phyloP scores from a whole-genome alignment of 2,329 filamentous ascomycete genomes.

The Trichoderma sp. region DNA sequence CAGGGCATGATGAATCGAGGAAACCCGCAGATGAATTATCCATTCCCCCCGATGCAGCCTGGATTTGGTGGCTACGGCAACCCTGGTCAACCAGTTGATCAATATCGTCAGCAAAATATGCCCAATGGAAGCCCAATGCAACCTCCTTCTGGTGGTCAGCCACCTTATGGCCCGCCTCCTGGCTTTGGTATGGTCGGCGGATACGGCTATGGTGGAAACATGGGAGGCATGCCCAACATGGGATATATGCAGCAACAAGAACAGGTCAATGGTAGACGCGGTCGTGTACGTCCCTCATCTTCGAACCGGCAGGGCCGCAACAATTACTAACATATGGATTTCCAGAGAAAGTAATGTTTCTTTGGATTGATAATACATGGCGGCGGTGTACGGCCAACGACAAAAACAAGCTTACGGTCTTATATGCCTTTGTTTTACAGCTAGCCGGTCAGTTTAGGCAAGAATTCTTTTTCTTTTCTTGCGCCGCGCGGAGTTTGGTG shows the following conservation, averaged over 20 bases:
- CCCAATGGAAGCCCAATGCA: constrained; percentile 53
- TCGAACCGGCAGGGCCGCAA: constrained; percentile 21
- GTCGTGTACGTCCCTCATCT: constrained; percentile 49
- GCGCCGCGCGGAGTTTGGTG: constrained; percentile 19
- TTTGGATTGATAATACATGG: constrained; percentile 9
- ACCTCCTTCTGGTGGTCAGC: constrained; percentile 41
- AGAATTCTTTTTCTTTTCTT: constrained; percentile 2
- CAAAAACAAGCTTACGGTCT: not conserved
- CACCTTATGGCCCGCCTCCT: constrained; percentile 46
- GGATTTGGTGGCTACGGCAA: constrained; percentile 54
- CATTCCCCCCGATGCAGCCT: constrained; percentile 55
- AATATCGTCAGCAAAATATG: constrained; percentile 53
- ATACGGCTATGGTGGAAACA: constrained; percentile 46
- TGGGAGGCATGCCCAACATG: constrained; percentile 49
- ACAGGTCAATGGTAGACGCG: constrained; percentile 55
- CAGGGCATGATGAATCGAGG: constrained; percentile 56
- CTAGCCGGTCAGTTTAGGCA: constrained; percentile 10
- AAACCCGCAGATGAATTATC: constrained; percentile 55
- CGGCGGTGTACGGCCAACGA: not conserved
- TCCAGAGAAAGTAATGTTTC: constrained; percentile 31
- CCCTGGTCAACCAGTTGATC: constrained; percentile 50
- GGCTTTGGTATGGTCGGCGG: constrained; percentile 50
- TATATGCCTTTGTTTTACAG: constrained; percentile 8
- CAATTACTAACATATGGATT: constrained; percentile 26
- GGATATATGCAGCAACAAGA: constrained; percentile 54